These are phyloP conservation scores for Podila epicladia DNA, from an alignment of 192 early-diverging fungal species.

Conservation along the genomic window DNA sequence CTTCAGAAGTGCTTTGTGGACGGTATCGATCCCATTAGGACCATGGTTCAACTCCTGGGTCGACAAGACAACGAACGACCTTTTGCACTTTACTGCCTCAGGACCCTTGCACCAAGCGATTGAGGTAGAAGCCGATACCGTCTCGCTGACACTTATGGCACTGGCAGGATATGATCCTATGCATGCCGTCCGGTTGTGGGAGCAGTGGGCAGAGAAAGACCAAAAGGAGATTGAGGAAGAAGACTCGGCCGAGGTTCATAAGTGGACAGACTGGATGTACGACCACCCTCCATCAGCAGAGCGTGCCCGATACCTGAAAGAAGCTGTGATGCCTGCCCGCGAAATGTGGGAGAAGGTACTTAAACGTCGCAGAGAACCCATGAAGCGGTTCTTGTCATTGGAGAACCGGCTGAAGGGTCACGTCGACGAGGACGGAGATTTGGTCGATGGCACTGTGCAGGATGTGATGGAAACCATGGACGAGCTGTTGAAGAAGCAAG, in stretches of 20 bases:
- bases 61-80: constrained; percentile 18
- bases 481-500: constrained; percentile 30
- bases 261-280: constrained; percentile 53
- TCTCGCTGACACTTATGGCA: constrained; percentile 60
- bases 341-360: constrained; percentile 47
- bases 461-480: constrained; percentile 48
- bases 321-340: constrained; percentile 33
- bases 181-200: constrained; percentile 60
- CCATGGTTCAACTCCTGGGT: constrained; percentile 51
- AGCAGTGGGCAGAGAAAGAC: constrained; percentile 55
- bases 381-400: constrained; percentile 23
- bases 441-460: constrained; percentile 26
- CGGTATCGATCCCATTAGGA: constrained; percentile 34
- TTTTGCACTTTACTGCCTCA: constrained; percentile 33
- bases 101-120: constrained; percentile 48
- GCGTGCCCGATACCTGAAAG: constrained; percentile 37
- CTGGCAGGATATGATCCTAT: constrained; percentile 68
- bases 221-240: constrained; percentile 30
- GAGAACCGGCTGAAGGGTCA: constrained; percentile 19
- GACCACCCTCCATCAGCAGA: constrained; percentile 52
- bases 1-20: constrained; percentile 42
- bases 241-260: constrained; percentile 36
- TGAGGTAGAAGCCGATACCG: constrained; percentile 60
- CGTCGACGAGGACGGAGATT: constrained; percentile 25
- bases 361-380: constrained; percentile 17